Percentiles rank a stretch among this genome's conserved stretches.
phyloP scores from a whole-genome alignment of 2,329 filamentous ascomycete genomes.

The Colletotrichum aenigma region DNA sequence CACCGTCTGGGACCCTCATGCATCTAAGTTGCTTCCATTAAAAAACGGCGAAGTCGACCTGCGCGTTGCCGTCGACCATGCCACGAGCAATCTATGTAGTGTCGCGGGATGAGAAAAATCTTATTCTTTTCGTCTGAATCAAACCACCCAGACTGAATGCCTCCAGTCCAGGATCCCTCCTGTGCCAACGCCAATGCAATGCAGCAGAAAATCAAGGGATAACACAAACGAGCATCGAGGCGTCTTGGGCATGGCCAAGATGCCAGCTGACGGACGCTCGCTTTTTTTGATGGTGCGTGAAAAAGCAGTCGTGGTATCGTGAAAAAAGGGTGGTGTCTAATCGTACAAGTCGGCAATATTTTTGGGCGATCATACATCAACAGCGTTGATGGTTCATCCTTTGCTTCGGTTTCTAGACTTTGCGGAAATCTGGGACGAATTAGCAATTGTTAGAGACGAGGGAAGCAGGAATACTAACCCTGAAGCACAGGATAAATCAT shows the following conservation, averaged over 20 bases:
- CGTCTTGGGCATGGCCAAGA: not conserved
- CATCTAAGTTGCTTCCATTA: constrained; percentile 20
- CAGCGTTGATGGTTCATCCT: constrained; percentile 1
- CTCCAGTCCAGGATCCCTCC: constrained; percentile 21
- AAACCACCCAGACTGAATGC: constrained; percentile 30
- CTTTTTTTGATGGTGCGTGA: constrained; percentile 12
- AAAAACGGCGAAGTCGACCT: constrained; percentile 19
- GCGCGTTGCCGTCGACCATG: constrained; percentile 19
- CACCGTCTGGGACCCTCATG: not conserved
- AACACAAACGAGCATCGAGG: constrained; percentile 25
- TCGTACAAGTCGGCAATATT: constrained; percentile 41
- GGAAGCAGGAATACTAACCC: constrained; percentile 55
- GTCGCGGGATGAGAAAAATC: constrained; percentile 41
- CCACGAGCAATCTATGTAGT: constrained; percentile 44
- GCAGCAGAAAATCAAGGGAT: constrained; percentile 46
- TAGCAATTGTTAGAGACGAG: constrained; percentile 12
- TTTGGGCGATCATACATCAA: constrained; percentile 21
- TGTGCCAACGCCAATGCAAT: constrained; percentile 64
- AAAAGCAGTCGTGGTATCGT: constrained; percentile 53
- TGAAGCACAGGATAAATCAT: constrained; percentile 96
- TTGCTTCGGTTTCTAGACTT: constrained; percentile 43
- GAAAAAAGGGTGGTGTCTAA: constrained; percentile 40
- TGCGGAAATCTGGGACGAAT: constrained; percentile 55
- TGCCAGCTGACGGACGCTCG: constrained; percentile 1
- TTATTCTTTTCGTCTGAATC: constrained; percentile 37